Evolutionary conservation across 371 early-diverging fungal genomes (phyloP).

Genomic region (Mortierella sp.): DNA sequence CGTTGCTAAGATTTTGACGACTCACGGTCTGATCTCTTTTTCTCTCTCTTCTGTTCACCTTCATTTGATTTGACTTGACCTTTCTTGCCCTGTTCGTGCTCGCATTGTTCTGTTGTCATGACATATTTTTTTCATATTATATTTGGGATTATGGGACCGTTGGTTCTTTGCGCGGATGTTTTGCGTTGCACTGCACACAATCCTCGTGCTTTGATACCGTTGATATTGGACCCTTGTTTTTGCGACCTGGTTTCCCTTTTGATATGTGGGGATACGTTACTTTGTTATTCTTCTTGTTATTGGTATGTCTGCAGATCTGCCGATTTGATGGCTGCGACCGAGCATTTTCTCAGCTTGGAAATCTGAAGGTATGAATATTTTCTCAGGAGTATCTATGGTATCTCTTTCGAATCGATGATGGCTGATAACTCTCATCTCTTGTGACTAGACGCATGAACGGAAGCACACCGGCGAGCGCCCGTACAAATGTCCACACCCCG

Average conservation of each 20-base stretch:
- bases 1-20: slow-evolving; percentile 54
- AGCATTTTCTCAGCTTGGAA: slow-evolving; percentile 67
- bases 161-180: slow-evolving; percentile 35
- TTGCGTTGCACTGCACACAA: slow-evolving; percentile 22
- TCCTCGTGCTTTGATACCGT: slow-evolving; percentile 18
- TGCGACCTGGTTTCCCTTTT: not conserved
- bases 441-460: slow-evolving; percentile 70
- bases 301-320: slow-evolving; percentile 20
- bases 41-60: not conserved
- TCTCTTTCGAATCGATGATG: not conserved
- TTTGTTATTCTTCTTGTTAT: slow-evolving; percentile 6
- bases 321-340: slow-evolving; percentile 54
- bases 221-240: slow-evolving; percentile 4
- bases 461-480: slow-evolving; percentile 79
- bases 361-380: slow-evolving; percentile 59
- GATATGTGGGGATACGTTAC: not conserved
- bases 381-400: not conserved
- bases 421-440: not conserved
- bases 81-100: not conserved
- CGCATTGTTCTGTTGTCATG: slow-evolving; percentile 2
- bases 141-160: slow-evolving; percentile 13
- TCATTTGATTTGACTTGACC: not conserved
- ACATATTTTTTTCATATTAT: not conserved
- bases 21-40: slow-evolving; percentile 46
- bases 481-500: slow-evolving; percentile 67